Conservation (phyloP, 2,329 filamentous ascomycete species). For the Penicillium sp. region DNA sequence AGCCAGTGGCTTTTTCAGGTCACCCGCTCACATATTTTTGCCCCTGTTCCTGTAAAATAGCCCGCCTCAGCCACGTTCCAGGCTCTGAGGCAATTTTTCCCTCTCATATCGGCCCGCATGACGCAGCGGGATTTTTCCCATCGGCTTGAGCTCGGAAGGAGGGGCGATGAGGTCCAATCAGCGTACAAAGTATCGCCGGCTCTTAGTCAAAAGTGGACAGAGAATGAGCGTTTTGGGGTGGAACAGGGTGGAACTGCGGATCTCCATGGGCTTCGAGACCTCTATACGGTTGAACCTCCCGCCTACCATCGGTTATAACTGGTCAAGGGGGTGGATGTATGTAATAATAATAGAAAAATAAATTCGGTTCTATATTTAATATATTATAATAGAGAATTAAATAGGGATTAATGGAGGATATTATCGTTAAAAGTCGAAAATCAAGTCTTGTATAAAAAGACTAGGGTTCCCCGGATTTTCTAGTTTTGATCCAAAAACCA, state of each 20-base stretch:
- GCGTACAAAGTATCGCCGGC: slow-evolving; percentile 10
- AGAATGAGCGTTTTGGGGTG: slow-evolving; percentile 11
- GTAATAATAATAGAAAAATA: slow-evolving; percentile 1
- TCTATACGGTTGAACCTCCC: slow-evolving; percentile 4
- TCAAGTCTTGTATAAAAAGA: slow-evolving; percentile 11
- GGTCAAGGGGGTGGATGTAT: slow-evolving; percentile 2
- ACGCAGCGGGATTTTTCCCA: slow-evolving; percentile 21
- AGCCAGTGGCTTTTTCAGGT: neutral
- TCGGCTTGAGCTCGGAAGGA: slow-evolving; percentile 18
- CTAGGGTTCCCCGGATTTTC: slow-evolving; percentile 19
- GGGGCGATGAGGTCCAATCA: slow-evolving; percentile 18
- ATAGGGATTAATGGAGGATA: neutral
- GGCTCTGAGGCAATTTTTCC: slow-evolving; percentile 21
- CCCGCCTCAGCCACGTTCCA: slow-evolving; percentile 10
- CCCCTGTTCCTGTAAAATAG: slow-evolving; percentile 2
- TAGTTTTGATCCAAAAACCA: neutral
- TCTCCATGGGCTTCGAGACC: slow-evolving; percentile 16
- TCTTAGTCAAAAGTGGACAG: slow-evolving; percentile 19
- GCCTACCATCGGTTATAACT: slow-evolving; percentile 21
- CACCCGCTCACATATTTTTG: slow-evolving; percentile 3
- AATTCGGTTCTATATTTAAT: neutral
- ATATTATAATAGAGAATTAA: neutral
- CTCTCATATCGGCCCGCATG: slow-evolving; percentile 18
- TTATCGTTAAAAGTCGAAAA: neutral
- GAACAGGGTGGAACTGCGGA: slow-evolving; percentile 10